Base-by-base conservation (phyloP, 495 filamentous ascomycete genomes). In the Penicillium chermesinum region DNA sequence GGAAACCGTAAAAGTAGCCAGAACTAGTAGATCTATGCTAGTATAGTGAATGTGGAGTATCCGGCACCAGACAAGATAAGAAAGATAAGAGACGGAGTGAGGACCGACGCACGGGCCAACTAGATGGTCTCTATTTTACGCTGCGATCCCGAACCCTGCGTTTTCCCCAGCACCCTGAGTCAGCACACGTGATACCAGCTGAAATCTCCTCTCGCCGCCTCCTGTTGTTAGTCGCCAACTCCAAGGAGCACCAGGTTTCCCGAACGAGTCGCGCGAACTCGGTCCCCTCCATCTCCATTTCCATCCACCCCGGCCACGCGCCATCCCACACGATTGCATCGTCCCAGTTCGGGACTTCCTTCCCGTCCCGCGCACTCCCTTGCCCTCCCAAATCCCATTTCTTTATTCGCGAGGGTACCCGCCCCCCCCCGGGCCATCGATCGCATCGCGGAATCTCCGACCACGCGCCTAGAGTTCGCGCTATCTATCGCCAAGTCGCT, bases 211-310 rank as follows among this genome's bases (percentile, higher is more conserved):
- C 58, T 52, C 55, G 25, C 25, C 25, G 25, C 59, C 54, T 63
- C 56, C 54, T 65, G 50, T 61, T 64, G 55, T 66, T 58, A 64
- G 60, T 61, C 59, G 54, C 60, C 58, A 58, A 62, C 62, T 65
- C 64, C 64, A 57, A n/a, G 59, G 64, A 68, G 63, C 62, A 63
- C 63, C 61, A 63, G 64, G 57, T 63, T 66, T 67, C 68, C 63
- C 69, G 61, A 54, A 59, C 64, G 67, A 35, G 33, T 69, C 71
- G 71, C 69, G 69, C 69, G n/a, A 72, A 66, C 54, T 62, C 63
- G 57, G 59, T 66, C 67, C 60, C 63, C 63, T 65, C 65, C 66
- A 73, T 71, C 70, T 55, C 70, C 65, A 68, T 69, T 66, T 62
- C 32, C 65, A 70, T 73, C 66, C 59, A 67, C 25, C 10, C 25